A percentile compares a stretch with the other conserved stretches of the same genome.
phyloP scores from a whole-genome alignment of 768 basidiomycete species.

The Lentinula sp. region DNA sequence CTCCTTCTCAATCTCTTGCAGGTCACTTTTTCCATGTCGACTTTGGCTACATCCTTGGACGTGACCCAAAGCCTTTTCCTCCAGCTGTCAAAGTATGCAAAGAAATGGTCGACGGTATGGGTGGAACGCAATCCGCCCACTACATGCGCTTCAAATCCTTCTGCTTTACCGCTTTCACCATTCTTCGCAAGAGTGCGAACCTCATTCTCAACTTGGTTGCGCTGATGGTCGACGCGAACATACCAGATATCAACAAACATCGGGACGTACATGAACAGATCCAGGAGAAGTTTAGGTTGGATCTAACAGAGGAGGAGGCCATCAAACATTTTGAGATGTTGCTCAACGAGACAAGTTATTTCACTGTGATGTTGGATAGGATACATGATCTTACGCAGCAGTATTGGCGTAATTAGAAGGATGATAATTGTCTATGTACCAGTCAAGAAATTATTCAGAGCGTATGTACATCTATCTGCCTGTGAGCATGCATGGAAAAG shows the following conservation, averaged over 20 bases:
- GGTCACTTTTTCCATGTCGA: slow-evolving; percentile 99
- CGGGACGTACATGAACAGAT: slow-evolving; percentile 84
- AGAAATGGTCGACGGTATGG: slow-evolving; percentile 99
- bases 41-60: slow-evolving; percentile 96
- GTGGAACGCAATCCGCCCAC: slow-evolving; percentile 93
- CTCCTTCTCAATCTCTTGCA: slow-evolving; percentile 14
- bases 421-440: background rate
- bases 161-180: slow-evolving; percentile 97
- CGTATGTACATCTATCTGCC: too few relatives aligned
- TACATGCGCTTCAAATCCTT: slow-evolving; percentile 94
- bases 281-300: slow-evolving; percentile 93
- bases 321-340: slow-evolving; percentile 95
- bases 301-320: slow-evolving; percentile 93
- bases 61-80: slow-evolving; percentile 96
- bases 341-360: slow-evolving; percentile 91
- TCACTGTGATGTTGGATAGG: slow-evolving; percentile 88
- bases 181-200: slow-evolving; percentile 94
- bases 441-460: background rate
- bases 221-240: slow-evolving; percentile 96
- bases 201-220: slow-evolving; percentile 94
- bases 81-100: slow-evolving; percentile 98
- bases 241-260: slow-evolving; percentile 90
- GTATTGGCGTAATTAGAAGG: slow-evolving; percentile 70
- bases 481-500: too few relatives aligned
- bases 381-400: slow-evolving; percentile 83